These are phyloP conservation scores for Fusarium sp. DNA, from an alignment of 2,329 filamentous ascomycete species.

Conservation along the genomic window DNA sequence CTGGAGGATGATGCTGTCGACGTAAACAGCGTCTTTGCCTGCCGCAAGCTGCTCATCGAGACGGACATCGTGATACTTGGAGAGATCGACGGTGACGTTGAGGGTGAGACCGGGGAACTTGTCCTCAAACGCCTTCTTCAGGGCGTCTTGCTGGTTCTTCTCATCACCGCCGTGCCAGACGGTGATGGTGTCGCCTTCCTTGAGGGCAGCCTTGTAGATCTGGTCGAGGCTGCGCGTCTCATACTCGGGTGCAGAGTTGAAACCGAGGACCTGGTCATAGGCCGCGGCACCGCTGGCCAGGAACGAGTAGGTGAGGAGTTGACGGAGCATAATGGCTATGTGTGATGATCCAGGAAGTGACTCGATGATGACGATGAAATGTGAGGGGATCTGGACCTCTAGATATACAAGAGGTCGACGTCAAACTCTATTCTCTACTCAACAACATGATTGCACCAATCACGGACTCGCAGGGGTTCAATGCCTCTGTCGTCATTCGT, in stretches of 20 bases:
- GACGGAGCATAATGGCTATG: slow-evolving; percentile 24
- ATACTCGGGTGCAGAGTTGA: slow-evolving; percentile 37
- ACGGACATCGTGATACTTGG: slow-evolving; percentile 67
- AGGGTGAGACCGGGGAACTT: slow-evolving; percentile 66
- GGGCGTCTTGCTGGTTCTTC: slow-evolving; percentile 53
- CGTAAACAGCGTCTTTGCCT: slow-evolving; percentile 51
- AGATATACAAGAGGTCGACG: not conserved
- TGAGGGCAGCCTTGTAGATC: slow-evolving; percentile 65
- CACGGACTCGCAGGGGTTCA: not conserved
- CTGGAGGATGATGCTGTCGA: slow-evolving; percentile 63
- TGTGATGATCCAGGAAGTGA: not conserved
- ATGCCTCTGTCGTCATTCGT: not conserved
- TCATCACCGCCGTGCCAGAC: slow-evolving; percentile 67
- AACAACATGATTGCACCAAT: not conserved
- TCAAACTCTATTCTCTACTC: not conserved
- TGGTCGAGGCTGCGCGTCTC: slow-evolving; percentile 66
- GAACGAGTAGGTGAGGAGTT: slow-evolving; percentile 16
- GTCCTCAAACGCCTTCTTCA: slow-evolving; percentile 62
- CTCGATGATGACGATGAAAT: not conserved
- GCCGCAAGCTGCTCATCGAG: slow-evolving; percentile 63
- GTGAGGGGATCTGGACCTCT: not conserved
- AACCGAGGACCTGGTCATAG: slow-evolving; percentile 48
- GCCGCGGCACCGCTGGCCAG: slow-evolving; percentile 24
- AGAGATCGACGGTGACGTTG: slow-evolving; percentile 69
- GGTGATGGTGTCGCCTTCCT: slow-evolving; percentile 63